Evolutionary conservation across 768 basidiomycete genomes (phyloP), one percentile per base, ranked within the genome.

Genomic region (Hortiboletus flavorubellus): DNA sequence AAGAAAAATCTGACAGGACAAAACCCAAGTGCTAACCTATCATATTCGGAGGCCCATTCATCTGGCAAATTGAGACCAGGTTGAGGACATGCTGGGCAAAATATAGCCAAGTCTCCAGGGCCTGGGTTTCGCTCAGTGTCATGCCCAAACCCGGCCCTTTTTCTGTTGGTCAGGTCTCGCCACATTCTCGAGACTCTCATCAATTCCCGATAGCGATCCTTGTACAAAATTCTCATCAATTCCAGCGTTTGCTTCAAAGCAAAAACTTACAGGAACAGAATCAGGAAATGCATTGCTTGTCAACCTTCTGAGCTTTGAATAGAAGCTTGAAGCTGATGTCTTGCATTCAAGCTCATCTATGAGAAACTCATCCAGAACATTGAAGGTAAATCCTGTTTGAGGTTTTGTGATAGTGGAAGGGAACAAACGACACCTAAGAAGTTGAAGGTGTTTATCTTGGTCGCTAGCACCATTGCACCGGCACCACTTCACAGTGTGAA

Each of bases 311-410:
- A 53, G 38, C 30, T 53, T 47, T 2, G 3, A 7, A 33, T 47
- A 53, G 21, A 47, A 53, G 30, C 44, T 47, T 5, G 21, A 31
- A 2, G 52, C 45, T 8, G 30, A 33, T 2, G 52, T 47, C 18
- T 53, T 53, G 45, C 67, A 66, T 40, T 66, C 58, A 30, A 68
- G 12, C 1, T 37, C 8, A 16, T 67, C 58, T 4, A 69, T 44
- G 5, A 57, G 34, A 42, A 68, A 66, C 5, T 59, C 15, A 43
- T 70, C 52, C 9, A 68, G 56, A 2, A 63, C 64, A 8, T 43
- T 18, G 39, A 67, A 67, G 3, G 61, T 66, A 26, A 68, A 68
- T 1, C 56, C 29, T 0, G 57, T 59, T 33, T 57, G 39, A n/a
- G 65, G 61, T 18, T 34, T 43, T 0, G 23, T 26, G 3, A 56